Conservation (phyloP, 352 stramenopile species). For the Phytophthora podocarpi region DNA sequence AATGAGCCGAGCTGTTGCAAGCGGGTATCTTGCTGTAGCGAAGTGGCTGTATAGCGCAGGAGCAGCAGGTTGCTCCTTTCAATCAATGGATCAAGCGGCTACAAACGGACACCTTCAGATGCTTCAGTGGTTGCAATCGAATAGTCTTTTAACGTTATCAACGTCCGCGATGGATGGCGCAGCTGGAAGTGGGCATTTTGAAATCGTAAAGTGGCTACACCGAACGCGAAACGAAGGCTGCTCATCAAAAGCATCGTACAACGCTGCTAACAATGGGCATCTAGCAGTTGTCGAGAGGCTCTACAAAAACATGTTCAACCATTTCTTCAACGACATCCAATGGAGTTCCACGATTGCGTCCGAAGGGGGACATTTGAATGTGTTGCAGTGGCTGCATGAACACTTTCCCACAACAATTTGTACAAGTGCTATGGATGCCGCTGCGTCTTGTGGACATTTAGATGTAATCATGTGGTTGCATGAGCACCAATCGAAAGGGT, state of each 20-base stretch:
- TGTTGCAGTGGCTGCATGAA: not conserved
- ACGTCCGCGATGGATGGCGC: not conserved
- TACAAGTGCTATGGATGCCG: not conserved
- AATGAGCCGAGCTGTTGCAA: not conserved
- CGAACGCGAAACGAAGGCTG: not conserved
- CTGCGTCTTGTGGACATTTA: not conserved
- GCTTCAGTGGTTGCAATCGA: constrained; percentile 6
- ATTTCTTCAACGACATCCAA: too few relatives aligned
- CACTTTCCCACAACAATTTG: not conserved
- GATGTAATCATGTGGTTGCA: not conserved
- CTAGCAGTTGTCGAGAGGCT: not conserved
- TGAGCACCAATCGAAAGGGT: not conserved
- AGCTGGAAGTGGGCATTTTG: not conserved
- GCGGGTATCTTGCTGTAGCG: not conserved
- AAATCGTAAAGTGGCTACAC: not conserved
- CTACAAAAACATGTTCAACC: not conserved
- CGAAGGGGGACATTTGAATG: not conserved
- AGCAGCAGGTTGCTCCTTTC: not conserved
- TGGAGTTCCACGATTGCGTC: not conserved
- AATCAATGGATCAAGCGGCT: not conserved
- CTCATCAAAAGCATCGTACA: not conserved
- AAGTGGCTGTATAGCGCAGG: not conserved
- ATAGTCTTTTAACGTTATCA: not conserved
- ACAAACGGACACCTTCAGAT: constrained; percentile 1
- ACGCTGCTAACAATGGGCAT: not conserved